Conservation (phyloP, 768 basidiomycete species). For the Russula sp. region DNA sequence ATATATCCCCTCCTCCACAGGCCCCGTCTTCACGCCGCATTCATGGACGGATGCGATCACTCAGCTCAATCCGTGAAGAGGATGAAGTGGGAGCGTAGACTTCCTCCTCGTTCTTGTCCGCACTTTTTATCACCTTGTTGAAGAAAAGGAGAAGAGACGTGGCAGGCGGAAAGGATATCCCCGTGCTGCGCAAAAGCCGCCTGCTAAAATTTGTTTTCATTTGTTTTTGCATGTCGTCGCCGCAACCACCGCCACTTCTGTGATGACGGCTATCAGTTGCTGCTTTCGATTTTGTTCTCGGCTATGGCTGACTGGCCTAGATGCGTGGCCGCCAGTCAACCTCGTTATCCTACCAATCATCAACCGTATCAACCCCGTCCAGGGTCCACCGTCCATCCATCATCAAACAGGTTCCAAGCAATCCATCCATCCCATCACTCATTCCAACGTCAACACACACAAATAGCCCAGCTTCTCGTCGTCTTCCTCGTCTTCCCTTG, state of each 20-base stretch:
- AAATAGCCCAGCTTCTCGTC: background rate
- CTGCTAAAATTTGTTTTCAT: conserved; percentile 7
- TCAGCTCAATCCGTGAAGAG: conserved; percentile 22
- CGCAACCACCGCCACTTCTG: background rate
- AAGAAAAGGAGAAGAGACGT: background rate
- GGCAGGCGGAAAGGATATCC: conserved; percentile 17
- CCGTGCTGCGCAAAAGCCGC: conserved; percentile 10
- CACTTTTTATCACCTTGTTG: background rate
- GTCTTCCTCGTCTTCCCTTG: background rate
- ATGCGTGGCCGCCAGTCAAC: conserved; percentile 10
- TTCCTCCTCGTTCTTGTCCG: background rate
- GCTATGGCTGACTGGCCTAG: conserved; percentile 9
- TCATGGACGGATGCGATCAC: conserved; percentile 19
- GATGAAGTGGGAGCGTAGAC: conserved; percentile 13
- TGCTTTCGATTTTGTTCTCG: background rate
- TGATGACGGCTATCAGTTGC: background rate
- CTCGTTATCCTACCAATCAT: conserved; percentile 7
- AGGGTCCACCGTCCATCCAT: background rate
- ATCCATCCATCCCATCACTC: background rate
- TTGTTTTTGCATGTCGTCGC: background rate
- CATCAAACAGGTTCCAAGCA: background rate
- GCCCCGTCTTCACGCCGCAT: conserved; percentile 15
- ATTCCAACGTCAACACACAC: background rate
- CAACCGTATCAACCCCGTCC: background rate
- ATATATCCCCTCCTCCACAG: conserved; percentile 17